phyloP scores from a whole-genome alignment of 441 rosid genomes.

The Viola pubescens region DNA sequence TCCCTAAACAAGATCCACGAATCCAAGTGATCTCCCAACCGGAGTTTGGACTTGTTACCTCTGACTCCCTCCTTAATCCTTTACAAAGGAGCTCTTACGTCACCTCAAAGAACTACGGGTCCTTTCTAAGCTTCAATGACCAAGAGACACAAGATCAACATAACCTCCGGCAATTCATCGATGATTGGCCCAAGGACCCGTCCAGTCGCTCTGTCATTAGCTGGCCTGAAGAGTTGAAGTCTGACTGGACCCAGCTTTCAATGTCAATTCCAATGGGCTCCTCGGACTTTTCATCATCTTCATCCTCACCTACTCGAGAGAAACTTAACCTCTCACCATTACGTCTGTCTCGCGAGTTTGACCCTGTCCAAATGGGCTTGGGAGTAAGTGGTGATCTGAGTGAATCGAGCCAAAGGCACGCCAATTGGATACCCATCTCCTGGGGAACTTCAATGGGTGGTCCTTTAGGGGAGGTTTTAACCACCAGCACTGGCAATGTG shows the following conservation, averaged over 20 bases:
- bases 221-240: conserved; percentile 53
- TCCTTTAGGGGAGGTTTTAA: conserved; percentile 52
- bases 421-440: conserved; percentile 33
- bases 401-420: conserved; percentile 26
- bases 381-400: conserved; percentile 17
- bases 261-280: conserved; percentile 57
- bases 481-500: conserved; percentile 19
- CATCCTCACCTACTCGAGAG: conserved; percentile 38
- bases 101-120: conserved; percentile 23
- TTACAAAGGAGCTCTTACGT: conserved; percentile 21
- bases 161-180: conserved; percentile 31
- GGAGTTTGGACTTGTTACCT: conserved; percentile 43
- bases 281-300: conserved; percentile 41
- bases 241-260: conserved; percentile 72
- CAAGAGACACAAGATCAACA: conserved; percentile 38
- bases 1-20: conserved; percentile 31
- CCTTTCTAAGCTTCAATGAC: conserved; percentile 34
- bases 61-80: conserved; percentile 39
- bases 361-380: conserved; percentile 29
- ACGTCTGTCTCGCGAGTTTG: conserved; percentile 34
- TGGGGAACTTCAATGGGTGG: conserved; percentile 44
- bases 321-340: conserved; percentile 39
- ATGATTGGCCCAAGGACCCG: conserved; percentile 39
- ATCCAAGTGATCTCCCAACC: conserved; percentile 21
- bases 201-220: conserved; percentile 31